A percentile compares a stretch with the other conserved stretches of the same genome.
Conservation (phyloP, 257 asterid genomes). For the Echium plantagineum region DNA sequence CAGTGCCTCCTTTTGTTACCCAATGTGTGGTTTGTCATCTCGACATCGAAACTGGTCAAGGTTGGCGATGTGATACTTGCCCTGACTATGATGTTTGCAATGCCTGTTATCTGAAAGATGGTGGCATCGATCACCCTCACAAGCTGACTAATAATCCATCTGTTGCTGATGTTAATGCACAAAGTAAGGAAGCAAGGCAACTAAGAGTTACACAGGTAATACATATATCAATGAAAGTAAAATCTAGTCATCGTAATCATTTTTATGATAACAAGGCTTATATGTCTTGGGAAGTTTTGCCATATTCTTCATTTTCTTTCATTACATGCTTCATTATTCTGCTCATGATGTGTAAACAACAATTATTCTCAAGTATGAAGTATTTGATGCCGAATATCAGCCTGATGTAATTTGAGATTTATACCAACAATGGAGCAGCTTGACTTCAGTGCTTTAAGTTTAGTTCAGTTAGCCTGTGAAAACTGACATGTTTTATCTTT, state of each 20-base stretch:
- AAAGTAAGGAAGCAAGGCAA: slow-evolving; percentile 87
- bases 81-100: slow-evolving; percentile 88
- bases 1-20: slow-evolving; percentile 86
- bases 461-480: background rate
- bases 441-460: background rate
- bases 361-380: background rate
- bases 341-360: background rate
- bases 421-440: background rate
- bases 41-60: slow-evolving; percentile 92
- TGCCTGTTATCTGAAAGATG: slow-evolving; percentile 80
- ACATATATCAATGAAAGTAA: background rate
- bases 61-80: slow-evolving; percentile 98
- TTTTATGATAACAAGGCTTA: background rate
- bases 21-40: slow-evolving; percentile 59
- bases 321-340: background rate
- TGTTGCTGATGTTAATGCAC: slow-evolving; percentile 64
- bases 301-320: no score
- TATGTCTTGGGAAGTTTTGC: background rate
- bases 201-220: slow-evolving; percentile 79
- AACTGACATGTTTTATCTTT: slow-evolving; percentile 15
- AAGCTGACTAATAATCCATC: slow-evolving; percentile 67
- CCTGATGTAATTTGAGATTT: background rate
- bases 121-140: slow-evolving; percentile 80
- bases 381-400: no score
- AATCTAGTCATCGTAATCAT: background rate